These are phyloP conservation scores for Chalciporus sphaerocephalus DNA, from an alignment of 768 basidiomycete species.

Conservation along the genomic window DNA sequence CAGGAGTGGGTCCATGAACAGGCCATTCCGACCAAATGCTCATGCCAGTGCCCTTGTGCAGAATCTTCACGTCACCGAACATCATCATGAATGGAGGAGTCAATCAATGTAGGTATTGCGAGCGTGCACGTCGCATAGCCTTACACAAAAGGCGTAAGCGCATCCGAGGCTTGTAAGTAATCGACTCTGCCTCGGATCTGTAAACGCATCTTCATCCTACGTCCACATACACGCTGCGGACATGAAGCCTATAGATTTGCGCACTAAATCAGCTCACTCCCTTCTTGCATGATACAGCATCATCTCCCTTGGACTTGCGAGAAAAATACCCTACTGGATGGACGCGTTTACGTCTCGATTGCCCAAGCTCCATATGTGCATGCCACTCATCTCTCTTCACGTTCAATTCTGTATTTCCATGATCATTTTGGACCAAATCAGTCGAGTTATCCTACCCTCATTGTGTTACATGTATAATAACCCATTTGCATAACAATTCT, in stretches of 20 bases:
- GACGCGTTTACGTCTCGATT: too few relatives aligned
- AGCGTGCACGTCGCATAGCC: not conserved
- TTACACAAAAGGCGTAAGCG: not conserved
- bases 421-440: too few relatives aligned
- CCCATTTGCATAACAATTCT: too few relatives aligned
- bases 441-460: too few relatives aligned
- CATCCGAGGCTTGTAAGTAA: not conserved
- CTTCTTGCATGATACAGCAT: not conserved
- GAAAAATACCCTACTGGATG: too few relatives aligned
- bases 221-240: not conserved
- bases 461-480: too few relatives aligned
- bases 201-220: not conserved
- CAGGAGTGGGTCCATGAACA: not conserved
- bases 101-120: conserved; percentile 3
- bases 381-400: too few relatives aligned
- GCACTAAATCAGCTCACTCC: not conserved
- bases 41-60: not conserved
- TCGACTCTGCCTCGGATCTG: not conserved
- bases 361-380: too few relatives aligned
- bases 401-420: too few relatives aligned
- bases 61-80: conserved; percentile 1
- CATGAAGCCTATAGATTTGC: too few relatives aligned
- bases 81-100: not conserved
- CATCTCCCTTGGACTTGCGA: too few relatives aligned
- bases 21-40: not conserved